Percentiles rank a stretch among this genome's conserved stretches.
Evolutionary conservation across 352 stramenopile species (phyloP).

Genomic region (Thraustotheca clavata): DNA sequence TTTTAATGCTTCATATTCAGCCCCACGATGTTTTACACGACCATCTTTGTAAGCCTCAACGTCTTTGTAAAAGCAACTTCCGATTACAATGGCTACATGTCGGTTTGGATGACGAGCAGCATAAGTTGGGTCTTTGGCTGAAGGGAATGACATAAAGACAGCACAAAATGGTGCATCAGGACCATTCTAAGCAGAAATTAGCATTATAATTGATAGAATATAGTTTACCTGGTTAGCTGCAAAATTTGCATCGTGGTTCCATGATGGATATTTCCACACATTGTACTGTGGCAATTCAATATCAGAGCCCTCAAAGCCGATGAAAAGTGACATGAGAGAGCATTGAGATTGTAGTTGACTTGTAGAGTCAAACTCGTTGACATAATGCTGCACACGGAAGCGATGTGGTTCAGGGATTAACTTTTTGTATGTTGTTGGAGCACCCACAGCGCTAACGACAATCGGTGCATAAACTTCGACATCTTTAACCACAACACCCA

Average conservation of each 20-base stretch:
- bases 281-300: conserved; percentile 27
- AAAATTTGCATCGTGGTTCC: conserved; percentile 30
- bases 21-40: conserved; percentile 25
- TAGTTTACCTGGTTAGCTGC: conserved; percentile 12
- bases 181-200: no score
- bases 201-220: no score
- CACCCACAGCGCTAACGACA: conserved; percentile 18
- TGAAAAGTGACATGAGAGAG: conserved; percentile 27
- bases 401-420: conserved; percentile 1
- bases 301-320: conserved; percentile 26
- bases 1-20: conserved; percentile 30
- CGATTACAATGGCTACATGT: conserved; percentile 24
- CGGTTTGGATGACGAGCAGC: background rate
- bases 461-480: conserved; percentile 3
- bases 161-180: conserved; percentile 21
- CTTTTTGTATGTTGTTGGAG: conserved; percentile 18
- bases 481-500: conserved; percentile 17
- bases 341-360: background rate
- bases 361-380: background rate
- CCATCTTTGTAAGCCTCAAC: conserved; percentile 30
- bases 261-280: conserved; percentile 27
- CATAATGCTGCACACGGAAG: background rate
- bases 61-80: conserved; percentile 24
- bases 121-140: conserved; percentile 24
- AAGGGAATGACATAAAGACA: conserved; percentile 24